Percentiles rank a stretch among this genome's conserved stretches.
Evolutionary conservation across 495 filamentous ascomycete species (phyloP).

Genomic region (Penicillium lagena): DNA sequence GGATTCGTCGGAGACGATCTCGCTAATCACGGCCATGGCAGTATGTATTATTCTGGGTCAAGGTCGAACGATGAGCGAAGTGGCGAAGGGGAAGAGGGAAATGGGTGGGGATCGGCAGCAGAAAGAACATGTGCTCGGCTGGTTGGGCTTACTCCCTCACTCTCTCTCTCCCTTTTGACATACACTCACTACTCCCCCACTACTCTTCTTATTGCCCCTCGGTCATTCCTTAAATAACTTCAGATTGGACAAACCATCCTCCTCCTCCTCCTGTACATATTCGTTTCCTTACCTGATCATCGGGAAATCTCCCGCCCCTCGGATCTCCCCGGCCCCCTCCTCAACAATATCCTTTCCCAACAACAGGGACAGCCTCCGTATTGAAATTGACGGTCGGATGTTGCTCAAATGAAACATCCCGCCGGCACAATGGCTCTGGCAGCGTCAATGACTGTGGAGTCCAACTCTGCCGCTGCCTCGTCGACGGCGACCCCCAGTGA

Average conservation of each 20-base stretch:
- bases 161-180: not conserved
- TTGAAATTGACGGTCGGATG: not conserved
- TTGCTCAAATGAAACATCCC: slow-evolving; percentile 4
- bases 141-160: slow-evolving; percentile 14
- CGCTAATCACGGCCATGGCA: slow-evolving; percentile 42
- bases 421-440: slow-evolving; percentile 38
- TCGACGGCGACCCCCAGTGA: slow-evolving; percentile 29
- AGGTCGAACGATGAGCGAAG: not conserved
- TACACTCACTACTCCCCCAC: not conserved
- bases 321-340: not conserved
- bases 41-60: not conserved
- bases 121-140: not conserved
- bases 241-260: not conserved
- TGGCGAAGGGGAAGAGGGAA: slow-evolving; percentile 1
- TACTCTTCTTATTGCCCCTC: not conserved
- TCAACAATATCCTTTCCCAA: slow-evolving; percentile 1
- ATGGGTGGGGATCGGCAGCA: too few relatives aligned
- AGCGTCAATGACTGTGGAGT: slow-evolving; percentile 38
- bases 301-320: too few relatives aligned
- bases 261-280: too few relatives aligned
- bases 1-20: slow-evolving; percentile 63
- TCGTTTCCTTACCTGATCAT: too few relatives aligned
- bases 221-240: not conserved
- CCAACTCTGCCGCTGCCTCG: slow-evolving; percentile 27
- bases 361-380: not conserved